phyloP scores from a whole-genome alignment of 108 stramenopile genomes.

The Pseudonitzschia pungens region DNA sequence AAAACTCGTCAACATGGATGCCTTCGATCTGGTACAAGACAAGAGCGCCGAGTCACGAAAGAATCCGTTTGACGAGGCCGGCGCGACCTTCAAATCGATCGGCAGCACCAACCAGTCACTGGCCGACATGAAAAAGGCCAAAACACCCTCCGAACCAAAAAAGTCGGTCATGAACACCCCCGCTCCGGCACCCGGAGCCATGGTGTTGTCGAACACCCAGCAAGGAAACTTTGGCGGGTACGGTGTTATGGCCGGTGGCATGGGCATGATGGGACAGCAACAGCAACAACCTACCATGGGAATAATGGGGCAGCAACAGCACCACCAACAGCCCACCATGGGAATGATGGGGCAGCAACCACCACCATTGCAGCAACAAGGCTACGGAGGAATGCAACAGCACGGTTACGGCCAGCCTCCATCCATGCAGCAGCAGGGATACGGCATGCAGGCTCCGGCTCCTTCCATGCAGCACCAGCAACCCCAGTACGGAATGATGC shows the following conservation, averaged over 20 bases:
- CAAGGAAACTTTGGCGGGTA: conserved; percentile 66
- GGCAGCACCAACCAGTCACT: conserved; percentile 60
- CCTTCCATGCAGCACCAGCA: conserved; percentile 16
- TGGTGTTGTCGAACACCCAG: conserved; percentile 65
- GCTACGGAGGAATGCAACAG: conserved; percentile 20
- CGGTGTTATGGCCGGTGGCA: conserved; percentile 22
- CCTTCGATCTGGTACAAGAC: conserved; percentile 52
- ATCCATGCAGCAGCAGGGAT: conserved; percentile 37
- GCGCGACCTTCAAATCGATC: conserved; percentile 15
- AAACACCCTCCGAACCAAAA: conserved; percentile 47
- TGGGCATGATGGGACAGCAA: conserved; percentile 24
- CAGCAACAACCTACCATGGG: conserved; percentile 1
- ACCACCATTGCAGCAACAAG: conserved; percentile 15
- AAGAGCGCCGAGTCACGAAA: conserved; percentile 30
- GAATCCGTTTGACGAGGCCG: conserved; percentile 59
- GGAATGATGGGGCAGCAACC: conserved; percentile 15
- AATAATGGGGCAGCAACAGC: conserved; percentile 18
- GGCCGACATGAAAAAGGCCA: conserved; percentile 66
- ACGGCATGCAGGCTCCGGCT: conserved; percentile 40
- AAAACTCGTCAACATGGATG: conserved; percentile 59
- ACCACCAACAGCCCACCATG: conserved; percentile 9
- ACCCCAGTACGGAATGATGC: conserved; percentile 34
- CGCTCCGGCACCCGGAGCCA: conserved; percentile 48
- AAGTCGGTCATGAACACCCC: conserved; percentile 55
- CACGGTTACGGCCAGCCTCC: conserved; percentile 22